Evolutionary conservation across 345 rosid species (phyloP), one percentile per base, ranked within the genome.

Genomic region (Gossypium turneri): DNA sequence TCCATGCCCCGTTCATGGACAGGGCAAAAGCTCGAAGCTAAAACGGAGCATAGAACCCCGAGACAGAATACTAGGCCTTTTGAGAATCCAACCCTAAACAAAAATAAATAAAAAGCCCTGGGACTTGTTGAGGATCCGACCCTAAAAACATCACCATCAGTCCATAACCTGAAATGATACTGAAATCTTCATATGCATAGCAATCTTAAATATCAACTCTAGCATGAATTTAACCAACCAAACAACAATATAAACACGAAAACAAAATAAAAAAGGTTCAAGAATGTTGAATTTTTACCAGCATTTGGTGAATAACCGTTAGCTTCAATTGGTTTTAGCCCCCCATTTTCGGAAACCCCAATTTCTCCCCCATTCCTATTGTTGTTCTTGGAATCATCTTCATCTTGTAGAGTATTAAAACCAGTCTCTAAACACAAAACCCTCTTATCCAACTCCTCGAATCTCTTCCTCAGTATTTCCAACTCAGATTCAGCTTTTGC

Each of bases 351-450:
- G 16, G n/a, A 47, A 57, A 7, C 25, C 47, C 25, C 72, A 1
- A 22, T 62, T 20, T 15, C 68, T 58, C 6, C 62, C 58, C 13
- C 38, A 59, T 9, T 56, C 27, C 41, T 15, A 59, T 15, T 53
- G 9, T 11, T 24, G 24, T 7, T 12, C 48, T 22, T 43, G 1
- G n/a, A 8, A 60, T 22, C 56, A 12, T 63, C 59, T n/a, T 2
- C 12, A 17, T 15, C 57, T 20, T 11, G 12, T 59, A 78, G 62
- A 13, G 19, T 1, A 17, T 3, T 27, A 0, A 55, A 7, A n/a
- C 73, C 81, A 48, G 19, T 43, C 68, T 81, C 84, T 68, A 85
- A 10, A 16, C 12, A 9, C 34, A 38, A 66, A 59, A 82, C 64
- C 73, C 80, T 55, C 2, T 16, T 2, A 29, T 72, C 78, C 64